phyloP scores from a whole-genome alignment of 1,284 basidiomycete species.

The Xerocomus minutiporus region DNA sequence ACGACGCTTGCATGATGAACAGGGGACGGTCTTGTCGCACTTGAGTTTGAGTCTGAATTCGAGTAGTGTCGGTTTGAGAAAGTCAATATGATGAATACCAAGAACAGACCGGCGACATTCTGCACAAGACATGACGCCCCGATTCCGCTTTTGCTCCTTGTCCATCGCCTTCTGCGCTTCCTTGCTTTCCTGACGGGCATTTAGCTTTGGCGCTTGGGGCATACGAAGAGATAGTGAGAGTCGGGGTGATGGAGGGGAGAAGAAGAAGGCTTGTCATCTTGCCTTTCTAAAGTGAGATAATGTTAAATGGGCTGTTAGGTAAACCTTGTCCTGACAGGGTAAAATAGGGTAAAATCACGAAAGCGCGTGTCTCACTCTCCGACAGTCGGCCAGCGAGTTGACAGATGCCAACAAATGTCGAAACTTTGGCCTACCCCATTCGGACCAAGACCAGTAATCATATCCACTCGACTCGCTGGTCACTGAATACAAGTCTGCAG shows the following conservation, averaged over 20 bases:
- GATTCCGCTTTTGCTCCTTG: constrained; percentile 57
- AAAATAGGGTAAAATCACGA: too few relatives aligned
- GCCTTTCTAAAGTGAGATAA: background rate
- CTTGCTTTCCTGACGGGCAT: constrained; percentile 27
- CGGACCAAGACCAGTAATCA: too few relatives aligned
- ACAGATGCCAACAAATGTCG: too few relatives aligned
- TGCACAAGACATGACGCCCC: constrained; percentile 66
- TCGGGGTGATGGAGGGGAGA: background rate
- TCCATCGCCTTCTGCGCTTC: constrained; percentile 37
- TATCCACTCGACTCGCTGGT: too few relatives aligned
- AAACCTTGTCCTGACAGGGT: constrained; percentile 2
- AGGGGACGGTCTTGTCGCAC: constrained; percentile 73
- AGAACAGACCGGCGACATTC: constrained; percentile 60
- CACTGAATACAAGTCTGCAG: too few relatives aligned
- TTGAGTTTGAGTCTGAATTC: constrained; percentile 61
- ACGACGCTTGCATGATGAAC: constrained; percentile 67
- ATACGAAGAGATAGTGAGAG: constrained; percentile 7
- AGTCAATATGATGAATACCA: background rate
- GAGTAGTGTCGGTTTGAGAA: background rate
- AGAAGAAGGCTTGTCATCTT: constrained; percentile 1
- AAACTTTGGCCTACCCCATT: too few relatives aligned
- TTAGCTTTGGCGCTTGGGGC: constrained; percentile 30
- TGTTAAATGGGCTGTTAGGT: constrained; percentile 18
- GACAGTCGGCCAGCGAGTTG: too few relatives aligned
- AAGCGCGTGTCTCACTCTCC: too few relatives aligned